Evolutionary conservation across 2,329 filamentous ascomycete genomes (phyloP), one percentile per base, ranked within the genome.

Genomic region (Ascocoryne sarcoides): DNA sequence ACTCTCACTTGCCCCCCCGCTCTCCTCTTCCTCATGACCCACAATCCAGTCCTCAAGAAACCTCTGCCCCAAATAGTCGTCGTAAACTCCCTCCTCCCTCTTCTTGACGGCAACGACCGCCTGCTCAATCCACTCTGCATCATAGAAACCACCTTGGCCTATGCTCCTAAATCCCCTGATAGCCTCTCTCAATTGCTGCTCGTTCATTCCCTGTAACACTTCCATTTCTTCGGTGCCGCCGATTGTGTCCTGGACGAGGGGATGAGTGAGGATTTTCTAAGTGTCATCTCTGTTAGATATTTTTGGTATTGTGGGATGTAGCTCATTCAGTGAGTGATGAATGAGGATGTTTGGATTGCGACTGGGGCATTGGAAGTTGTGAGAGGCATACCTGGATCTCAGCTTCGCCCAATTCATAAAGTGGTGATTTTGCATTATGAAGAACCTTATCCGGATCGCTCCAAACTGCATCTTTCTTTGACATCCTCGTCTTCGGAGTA

Each of bases 401-500:
- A 20, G 17, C 12, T 5, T 35, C 17, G 4, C n/a, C 18, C 15
- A 32, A n/a, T 5, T 19, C 17, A 20, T 38, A 38, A 16, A 38
- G 36, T 2, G 36, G 36, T 10, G 36, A 38, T 8, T 31, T 31
- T n/a, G 4, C 10, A 14, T 29, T 7, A 10, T 19, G 12, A n/a
- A 38, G 18, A 17, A 38, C 4, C 14, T 18, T 18, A 3, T 38
- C 16, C 2, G 36, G 15, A 19, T 38, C 26, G 18, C 19, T 4
- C 36, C 36, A 38, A 16, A 38, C 20, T 8, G 32, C 32, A 23
- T 15, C 32, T 10, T 39, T 21, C n/a, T 16, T 37, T 32, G 40
- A 21, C 12, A 26, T 32, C 3, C 26, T 15, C 5, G 17, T 19
- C 30, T 32, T 32, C 5, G 30, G 7, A 28, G 9, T 32, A 10